These are phyloP conservation scores for Letharia lupina DNA, from an alignment of 495 filamentous ascomycete species.

Conservation along the genomic window DNA sequence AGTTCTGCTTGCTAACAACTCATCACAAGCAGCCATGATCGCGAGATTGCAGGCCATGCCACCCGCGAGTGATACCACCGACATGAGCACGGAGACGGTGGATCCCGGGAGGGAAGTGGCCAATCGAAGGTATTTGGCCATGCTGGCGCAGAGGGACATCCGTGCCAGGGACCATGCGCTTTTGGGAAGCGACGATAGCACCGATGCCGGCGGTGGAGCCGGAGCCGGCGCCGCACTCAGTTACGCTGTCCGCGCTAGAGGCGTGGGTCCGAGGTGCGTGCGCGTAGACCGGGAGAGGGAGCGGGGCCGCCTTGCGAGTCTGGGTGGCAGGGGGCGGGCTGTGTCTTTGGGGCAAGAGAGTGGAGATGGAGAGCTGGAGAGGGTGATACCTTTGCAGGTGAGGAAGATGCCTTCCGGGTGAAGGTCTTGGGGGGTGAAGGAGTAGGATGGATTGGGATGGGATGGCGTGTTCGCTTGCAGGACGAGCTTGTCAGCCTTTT, in stretches of 20 bases:
- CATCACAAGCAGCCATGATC: background rate
- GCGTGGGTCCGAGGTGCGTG: background rate
- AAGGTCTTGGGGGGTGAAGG: background rate
- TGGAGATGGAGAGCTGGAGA: background rate
- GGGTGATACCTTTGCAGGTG: background rate
- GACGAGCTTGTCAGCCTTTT: background rate
- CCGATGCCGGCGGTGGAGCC: background rate
- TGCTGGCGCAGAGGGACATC: constrained; percentile 1
- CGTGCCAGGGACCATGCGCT: background rate
- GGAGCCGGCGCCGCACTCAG: background rate
- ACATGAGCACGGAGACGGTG: background rate
- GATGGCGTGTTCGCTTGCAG: background rate
- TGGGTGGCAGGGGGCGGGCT: background rate
- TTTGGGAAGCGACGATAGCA: background rate
- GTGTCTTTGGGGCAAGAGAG: background rate
- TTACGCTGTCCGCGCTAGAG: background rate
- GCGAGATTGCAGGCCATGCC: background rate
- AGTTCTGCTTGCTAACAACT: background rate
- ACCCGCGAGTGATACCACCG: constrained; percentile 3
- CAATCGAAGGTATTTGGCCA: background rate
- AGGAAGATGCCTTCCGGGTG: background rate
- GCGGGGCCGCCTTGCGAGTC: background rate
- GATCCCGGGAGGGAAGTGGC: background rate
- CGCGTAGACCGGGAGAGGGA: background rate
- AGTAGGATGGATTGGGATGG: background rate